Percentiles rank a stretch among this genome's conserved stretches.
Evolutionary conservation across 2,329 filamentous ascomycete genomes (phyloP).

Genomic region (Cytospora paraplurivora): DNA sequence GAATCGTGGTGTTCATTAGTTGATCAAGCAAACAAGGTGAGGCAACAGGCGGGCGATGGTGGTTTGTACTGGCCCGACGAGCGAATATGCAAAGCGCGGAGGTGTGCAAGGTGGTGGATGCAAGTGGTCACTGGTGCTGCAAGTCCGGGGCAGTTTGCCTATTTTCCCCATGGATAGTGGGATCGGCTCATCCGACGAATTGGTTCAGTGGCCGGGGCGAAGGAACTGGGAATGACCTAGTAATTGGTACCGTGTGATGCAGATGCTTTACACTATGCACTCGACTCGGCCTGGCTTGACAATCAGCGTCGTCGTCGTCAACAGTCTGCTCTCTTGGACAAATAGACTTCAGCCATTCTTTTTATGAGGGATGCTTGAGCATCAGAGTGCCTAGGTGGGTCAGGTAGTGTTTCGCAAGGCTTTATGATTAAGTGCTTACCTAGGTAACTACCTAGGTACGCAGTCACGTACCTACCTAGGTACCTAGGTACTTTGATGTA

Average conservation of each 20-base stretch:
- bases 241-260: conserved; percentile 10
- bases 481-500: background rate
- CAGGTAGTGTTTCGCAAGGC: background rate
- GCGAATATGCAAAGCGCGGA: conserved; percentile 24
- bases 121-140: conserved; percentile 21
- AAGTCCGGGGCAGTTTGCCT: conserved; percentile 28
- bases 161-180: conserved; percentile 27
- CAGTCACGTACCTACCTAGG: background rate
- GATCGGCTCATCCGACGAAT: conserved; percentile 24
- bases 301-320: background rate
- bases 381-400: background rate
- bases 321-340: background rate
- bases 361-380: background rate
- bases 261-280: background rate
- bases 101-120: conserved; percentile 9
- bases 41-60: conserved; percentile 20
- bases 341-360: background rate
- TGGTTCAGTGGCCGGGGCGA: conserved; percentile 9
- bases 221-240: conserved; percentile 19
- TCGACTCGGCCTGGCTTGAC: conserved; percentile 12
- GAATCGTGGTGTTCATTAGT: conserved; percentile 9
- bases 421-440: background rate
- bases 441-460: too few relatives aligned
- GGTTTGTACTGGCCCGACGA: conserved; percentile 15
- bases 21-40: conserved; percentile 16